Evolutionary conservation across 1,284 basidiomycete genomes (phyloP), one percentile per base, ranked within the genome.

Genomic region (Fistulinella cinereoalba): DNA sequence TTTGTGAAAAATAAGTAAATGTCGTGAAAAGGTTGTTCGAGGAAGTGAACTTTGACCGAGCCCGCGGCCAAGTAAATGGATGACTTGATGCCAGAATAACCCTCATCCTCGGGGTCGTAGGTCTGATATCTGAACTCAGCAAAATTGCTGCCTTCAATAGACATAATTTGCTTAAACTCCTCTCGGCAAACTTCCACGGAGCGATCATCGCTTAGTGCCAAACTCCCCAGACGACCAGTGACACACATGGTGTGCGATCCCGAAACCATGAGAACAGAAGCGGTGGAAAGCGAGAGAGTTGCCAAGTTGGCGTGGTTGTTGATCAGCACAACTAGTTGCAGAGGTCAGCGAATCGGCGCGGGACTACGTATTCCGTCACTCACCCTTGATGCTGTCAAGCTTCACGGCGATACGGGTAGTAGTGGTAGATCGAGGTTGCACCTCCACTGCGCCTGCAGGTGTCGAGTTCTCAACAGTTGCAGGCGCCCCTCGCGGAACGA

Each of bases 51-150:
- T 58, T 88, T 92, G 61, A 99, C 76, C 2, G 97, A 97, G 5
- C 92, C 96, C n/a, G 92, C 85, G 24, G 85, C 81, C 46, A 99
- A 78, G 54, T 81, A 80, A 47, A 99, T 74, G 6, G 86, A 83
- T 4, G 94, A 94, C 66, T 95, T 94, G 70, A 96, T 81, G 29
- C 92, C 92, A 2, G 79, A 76, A 66, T 92, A 90, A 1, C 76
- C 74, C 27, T 80, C 72, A 43, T 80, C 79, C 19, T 74, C 67
- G 13, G 88, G 80, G 65, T 96, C 90, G 68, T 85, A 96, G 0
- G 94, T 99, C 68, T 97, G 88, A 68, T 99, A 98, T 45, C 81
- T 83, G 71, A 99, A 94, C 65, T 97, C 91, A 21, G 94, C 96
- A 39, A 99, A 83, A 65, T 99, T 91, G 57, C 93, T 83, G 31